Base-by-base conservation (phyloP, 257 asterid genomes). In the Solanum corneliomulleri region DNA sequence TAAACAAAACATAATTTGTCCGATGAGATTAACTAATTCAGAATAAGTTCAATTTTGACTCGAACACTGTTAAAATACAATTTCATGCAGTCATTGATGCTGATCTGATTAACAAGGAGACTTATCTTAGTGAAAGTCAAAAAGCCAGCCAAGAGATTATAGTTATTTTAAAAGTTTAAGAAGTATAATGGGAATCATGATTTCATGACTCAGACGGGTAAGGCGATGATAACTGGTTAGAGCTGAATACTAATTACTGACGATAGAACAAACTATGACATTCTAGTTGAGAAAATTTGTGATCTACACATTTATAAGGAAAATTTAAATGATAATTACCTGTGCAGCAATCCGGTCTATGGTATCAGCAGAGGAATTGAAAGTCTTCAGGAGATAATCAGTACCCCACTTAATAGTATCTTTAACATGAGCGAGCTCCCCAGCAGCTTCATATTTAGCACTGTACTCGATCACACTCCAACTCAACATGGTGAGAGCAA, bases 401-500 rank as follows among this genome's bases (percentile, higher is more conserved):
- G 98, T 94, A 42, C 99, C 99, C 99, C 99, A 97, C 92, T 94
- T 97, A 91, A 97, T 97, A 42, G 92, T 89, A n/a, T 97, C 99
- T 88, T 92, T 95, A 86, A 94, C 95, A 86, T 97, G 99, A 91
- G 86, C 87, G 39, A 97, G 98, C 93, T 97, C 99, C 75, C 98
- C 99, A 20, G 98, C 98, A 72, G 98, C 95, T 88, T 97, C 99
- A 81, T 88, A 97, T 88, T 95, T 97, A 11, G 90, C 96, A 72
- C 95, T 94, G 88, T 97, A 97, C 84, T 97, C 99, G 1, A 97
- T 93, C 90, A 97, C 99, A 84, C 99, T 97, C 99, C 99, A 97
- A 88, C 99, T 97, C 92, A 97, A 89, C 98, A 97, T 92, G 18
- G 99, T 95, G 98, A 97, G 95, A 80, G 99, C 98, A 89, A 94